Evolutionary conservation across 331 rosid genomes (phyloP).

Genomic region (Quercus phellos): DNA sequence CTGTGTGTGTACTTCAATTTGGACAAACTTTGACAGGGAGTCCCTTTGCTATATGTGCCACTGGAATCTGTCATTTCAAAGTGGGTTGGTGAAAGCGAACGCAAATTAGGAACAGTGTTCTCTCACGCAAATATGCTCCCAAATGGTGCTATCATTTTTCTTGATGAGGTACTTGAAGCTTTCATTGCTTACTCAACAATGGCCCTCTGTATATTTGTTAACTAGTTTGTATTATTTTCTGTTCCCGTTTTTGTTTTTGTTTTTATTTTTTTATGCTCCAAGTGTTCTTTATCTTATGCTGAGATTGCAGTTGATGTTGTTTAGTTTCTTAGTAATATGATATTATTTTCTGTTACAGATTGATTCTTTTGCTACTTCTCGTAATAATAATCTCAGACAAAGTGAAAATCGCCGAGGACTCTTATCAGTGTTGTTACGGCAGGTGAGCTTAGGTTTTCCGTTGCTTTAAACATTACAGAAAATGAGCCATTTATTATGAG

Average conservation of each 20-base stretch:
- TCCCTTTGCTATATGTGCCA: conserved; percentile 80
- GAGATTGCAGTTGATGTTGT: background rate
- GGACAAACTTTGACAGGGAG: conserved; percentile 52
- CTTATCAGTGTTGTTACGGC: conserved; percentile 67
- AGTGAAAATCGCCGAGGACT: conserved; percentile 76
- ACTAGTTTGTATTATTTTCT: background rate
- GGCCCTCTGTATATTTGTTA: background rate
- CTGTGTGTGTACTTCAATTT: background rate
- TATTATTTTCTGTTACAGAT: conserved; percentile 35
- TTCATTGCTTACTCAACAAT: background rate
- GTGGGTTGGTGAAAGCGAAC: conserved; percentile 87
- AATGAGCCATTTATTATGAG: background rate
- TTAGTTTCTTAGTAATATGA: background rate
- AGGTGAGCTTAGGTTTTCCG: conserved; percentile 41
- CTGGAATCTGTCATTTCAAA: conserved; percentile 80
- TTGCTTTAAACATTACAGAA: conserved; percentile 1
- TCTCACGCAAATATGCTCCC: conserved; percentile 70
- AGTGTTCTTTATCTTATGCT: background rate
- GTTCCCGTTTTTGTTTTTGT: background rate
- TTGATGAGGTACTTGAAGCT: conserved; percentile 62
- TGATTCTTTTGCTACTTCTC: conserved; percentile 78
- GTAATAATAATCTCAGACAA: conserved; percentile 20
- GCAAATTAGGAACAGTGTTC: conserved; percentile 71
- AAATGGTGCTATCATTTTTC: conserved; percentile 79
- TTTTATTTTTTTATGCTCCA: background rate